phyloP scores from a whole-genome alignment of 129 eudicot genomes.

The Sambucus nigra region DNA sequence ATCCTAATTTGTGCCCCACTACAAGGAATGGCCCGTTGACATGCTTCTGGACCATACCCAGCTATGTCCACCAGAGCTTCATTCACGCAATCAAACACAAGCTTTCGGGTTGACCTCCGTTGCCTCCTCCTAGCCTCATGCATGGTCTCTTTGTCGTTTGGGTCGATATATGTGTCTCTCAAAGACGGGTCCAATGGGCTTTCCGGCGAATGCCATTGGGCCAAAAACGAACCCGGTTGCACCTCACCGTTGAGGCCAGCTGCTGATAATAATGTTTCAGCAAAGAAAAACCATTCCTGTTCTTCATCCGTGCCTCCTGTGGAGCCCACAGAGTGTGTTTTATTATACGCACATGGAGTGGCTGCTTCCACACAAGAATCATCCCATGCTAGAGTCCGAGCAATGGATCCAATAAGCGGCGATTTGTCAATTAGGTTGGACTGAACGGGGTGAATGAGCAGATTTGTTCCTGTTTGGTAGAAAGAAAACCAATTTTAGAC shows the following conservation, averaged over 20 bases:
- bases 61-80: constrained; percentile 45
- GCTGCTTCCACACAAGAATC: constrained; percentile 45
- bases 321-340: constrained; percentile 28
- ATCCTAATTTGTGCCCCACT: constrained; percentile 9
- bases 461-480: constrained; percentile 34
- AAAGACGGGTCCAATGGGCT: constrained; percentile 82
- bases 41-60: constrained; percentile 17
- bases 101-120: constrained; percentile 44
- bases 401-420: constrained; percentile 92
- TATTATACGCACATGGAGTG: constrained; percentile 26
- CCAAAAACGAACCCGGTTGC: constrained; percentile 27
- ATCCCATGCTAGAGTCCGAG: constrained; percentile 89
- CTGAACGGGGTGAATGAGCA: constrained; percentile 15
- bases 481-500: background rate
- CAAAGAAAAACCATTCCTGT: constrained; percentile 47
- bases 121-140: constrained; percentile 51
- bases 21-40: constrained; percentile 15
- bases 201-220: constrained; percentile 72
- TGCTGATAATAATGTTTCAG: constrained; percentile 49
- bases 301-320: constrained; percentile 41
- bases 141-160: constrained; percentile 30
- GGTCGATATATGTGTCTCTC: constrained; percentile 52
- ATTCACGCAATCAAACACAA: constrained; percentile 80
- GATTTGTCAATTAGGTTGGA: constrained; percentile 88
- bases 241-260: constrained; percentile 40